phyloP scores from a whole-genome alignment of 345 rosid species.

The Passiflora organensis region DNA sequence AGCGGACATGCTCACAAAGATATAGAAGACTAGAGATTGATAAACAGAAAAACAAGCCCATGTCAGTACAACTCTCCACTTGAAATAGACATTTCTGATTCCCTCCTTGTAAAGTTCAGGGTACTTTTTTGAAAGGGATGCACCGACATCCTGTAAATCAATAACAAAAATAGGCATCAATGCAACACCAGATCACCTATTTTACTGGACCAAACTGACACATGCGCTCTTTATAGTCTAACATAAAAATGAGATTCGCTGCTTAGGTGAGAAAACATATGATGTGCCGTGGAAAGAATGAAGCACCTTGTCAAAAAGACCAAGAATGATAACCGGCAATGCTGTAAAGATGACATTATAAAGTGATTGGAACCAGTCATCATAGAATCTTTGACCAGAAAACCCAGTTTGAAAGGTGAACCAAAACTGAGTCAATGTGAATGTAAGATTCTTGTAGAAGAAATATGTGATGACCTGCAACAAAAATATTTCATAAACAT shows the following conservation, averaged over 20 bases:
- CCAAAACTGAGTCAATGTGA: slow-evolving; percentile 99
- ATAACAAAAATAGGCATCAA: too few relatives aligned
- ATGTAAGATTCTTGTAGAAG: slow-evolving; percentile 97
- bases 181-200: too few relatives aligned
- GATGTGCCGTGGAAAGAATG: slow-evolving; percentile 2
- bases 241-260: too few relatives aligned
- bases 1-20: slow-evolving; percentile 60
- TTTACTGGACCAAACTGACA: too few relatives aligned
- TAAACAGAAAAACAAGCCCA: slow-evolving; percentile 89
- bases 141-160: slow-evolving; percentile 74
- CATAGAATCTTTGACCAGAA: slow-evolving; percentile 99
- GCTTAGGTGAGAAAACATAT: too few relatives aligned
- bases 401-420: slow-evolving; percentile 96
- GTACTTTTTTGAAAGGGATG: slow-evolving; percentile 90
- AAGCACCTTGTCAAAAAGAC: slow-evolving; percentile 93
- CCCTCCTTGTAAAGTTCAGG: slow-evolving; percentile 96
- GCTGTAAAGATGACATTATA: slow-evolving; percentile 90
- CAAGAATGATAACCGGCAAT: slow-evolving; percentile 84
- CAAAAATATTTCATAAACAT: slow-evolving; percentile 9
- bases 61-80: slow-evolving; percentile 79
- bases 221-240: too few relatives aligned
- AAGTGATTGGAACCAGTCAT: slow-evolving; percentile 99
- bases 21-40: slow-evolving; percentile 80
- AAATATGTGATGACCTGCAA: slow-evolving; percentile 97
- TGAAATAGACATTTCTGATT: slow-evolving; percentile 72